phyloP scores from a whole-genome alignment of 768 basidiomycete genomes.

The Rhizopogon vulgaris region DNA sequence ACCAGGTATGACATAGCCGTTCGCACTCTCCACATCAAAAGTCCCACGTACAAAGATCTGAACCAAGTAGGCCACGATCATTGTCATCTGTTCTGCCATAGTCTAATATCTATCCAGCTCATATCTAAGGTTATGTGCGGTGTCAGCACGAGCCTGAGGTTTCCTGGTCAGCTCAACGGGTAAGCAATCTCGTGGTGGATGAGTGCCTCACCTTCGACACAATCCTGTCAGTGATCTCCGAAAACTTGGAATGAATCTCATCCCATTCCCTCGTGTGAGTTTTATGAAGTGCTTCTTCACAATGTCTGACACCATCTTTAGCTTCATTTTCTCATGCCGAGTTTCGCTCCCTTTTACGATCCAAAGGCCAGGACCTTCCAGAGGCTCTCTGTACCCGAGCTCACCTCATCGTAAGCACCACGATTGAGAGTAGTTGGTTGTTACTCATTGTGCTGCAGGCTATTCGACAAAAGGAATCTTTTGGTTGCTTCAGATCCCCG shows the following conservation, averaged over 20 bases:
- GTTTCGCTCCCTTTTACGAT: constrained; percentile 86
- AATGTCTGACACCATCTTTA: constrained; percentile 25
- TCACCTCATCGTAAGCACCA: constrained; percentile 63
- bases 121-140: constrained; percentile 93
- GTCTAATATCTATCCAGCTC: constrained; percentile 33
- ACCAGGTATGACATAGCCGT: constrained; percentile 67
- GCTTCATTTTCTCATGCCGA: constrained; percentile 96
- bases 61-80: constrained; percentile 47
- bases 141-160: constrained; percentile 84
- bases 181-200: constrained; percentile 21
- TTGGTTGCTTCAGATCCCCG: constrained; percentile 81
- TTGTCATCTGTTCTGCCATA: background rate
- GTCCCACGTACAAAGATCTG: constrained; percentile 58
- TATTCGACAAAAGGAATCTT: constrained; percentile 77
- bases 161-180: constrained; percentile 94
- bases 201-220: too few species aligned
- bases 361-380: constrained; percentile 57
- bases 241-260: constrained; percentile 88
- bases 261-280: constrained; percentile 91
- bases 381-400: constrained; percentile 53
- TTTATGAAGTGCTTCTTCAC: background rate
- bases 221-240: constrained; percentile 58
- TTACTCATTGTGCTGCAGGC: constrained; percentile 29
- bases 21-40: constrained; percentile 57
- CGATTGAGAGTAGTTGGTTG: background rate